A percentile compares a stretch with the other conserved stretches of the same genome.
phyloP scores from a whole-genome alignment of 2,329 filamentous ascomycete species.

The Penicillium sp. region DNA sequence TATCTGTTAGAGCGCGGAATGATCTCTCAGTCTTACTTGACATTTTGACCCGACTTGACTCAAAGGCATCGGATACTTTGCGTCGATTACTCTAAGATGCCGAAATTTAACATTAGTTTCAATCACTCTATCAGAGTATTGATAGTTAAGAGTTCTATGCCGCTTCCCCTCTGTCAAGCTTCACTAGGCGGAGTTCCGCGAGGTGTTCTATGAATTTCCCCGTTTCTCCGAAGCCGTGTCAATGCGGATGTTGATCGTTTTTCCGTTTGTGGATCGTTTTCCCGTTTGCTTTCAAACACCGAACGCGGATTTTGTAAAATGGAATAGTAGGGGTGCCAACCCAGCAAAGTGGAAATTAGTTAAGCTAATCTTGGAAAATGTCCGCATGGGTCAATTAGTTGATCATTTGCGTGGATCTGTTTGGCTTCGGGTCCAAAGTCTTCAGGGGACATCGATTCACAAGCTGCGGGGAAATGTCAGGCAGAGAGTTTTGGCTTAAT shows the following conservation, averaged over 20 bases:
- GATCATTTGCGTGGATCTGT: neutral
- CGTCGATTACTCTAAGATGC: constrained; percentile 10
- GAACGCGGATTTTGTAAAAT: no score
- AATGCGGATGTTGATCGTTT: no score
- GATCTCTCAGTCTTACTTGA: constrained; percentile 45
- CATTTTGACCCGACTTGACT: constrained; percentile 43
- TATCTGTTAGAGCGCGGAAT: constrained; percentile 38
- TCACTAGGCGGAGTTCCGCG: no score
- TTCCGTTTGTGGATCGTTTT: no score
- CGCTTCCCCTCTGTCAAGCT: neutral
- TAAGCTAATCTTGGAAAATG: no score
- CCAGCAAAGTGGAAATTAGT: no score
- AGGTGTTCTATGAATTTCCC: no score
- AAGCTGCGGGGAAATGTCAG: neutral
- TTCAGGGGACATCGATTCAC: neutral
- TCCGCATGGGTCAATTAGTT: no score
- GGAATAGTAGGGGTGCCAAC: no score
- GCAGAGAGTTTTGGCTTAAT: neutral
- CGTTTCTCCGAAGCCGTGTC: no score
- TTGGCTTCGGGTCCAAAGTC: neutral
- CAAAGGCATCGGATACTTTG: constrained; percentile 45
- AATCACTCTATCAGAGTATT: neutral
- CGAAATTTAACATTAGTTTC: neutral
- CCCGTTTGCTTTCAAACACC: no score
- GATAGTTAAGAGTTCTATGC: no score